Conservation (phyloP, 371 early-diverging fungal species). For the Mortierella sp. region DNA sequence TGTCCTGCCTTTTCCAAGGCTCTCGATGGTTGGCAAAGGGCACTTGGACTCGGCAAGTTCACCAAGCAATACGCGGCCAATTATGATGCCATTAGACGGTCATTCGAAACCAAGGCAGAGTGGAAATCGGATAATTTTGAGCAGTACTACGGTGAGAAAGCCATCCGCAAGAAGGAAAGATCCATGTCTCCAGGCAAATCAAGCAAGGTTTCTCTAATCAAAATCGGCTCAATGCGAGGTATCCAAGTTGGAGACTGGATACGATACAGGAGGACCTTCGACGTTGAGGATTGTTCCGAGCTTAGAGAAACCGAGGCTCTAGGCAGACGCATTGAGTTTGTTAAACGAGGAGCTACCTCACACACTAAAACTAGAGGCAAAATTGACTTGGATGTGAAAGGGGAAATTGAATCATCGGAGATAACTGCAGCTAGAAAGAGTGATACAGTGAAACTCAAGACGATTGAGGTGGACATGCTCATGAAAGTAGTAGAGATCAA, state of each 20-base stretch:
- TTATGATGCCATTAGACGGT: neutral
- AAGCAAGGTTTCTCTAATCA: constrained; percentile 11
- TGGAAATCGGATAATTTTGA: constrained; percentile 28
- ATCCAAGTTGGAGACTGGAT: constrained; percentile 22
- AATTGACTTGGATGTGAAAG: neutral
- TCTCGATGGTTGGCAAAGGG: constrained; percentile 17
- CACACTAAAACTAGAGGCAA: neutral
- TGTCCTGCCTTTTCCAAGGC: constrained; percentile 5
- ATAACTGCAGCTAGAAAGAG: neutral
- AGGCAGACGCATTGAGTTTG: too few species aligned
- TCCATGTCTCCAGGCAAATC: constrained; percentile 14
- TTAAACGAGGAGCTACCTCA: neutral
- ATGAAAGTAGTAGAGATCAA: constrained; percentile 1
- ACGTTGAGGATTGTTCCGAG: neutral
- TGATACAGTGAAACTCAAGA: neutral
- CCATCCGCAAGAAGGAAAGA: constrained; percentile 8
- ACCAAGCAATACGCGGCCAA: constrained; percentile 10
- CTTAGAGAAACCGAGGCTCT: neutral
- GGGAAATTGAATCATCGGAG: too few species aligned
- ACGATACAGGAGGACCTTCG: constrained; percentile 11
- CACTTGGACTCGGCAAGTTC: constrained; percentile 10
- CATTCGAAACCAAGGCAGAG: neutral
- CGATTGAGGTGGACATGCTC: neutral
- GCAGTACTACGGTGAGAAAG: constrained; percentile 26
- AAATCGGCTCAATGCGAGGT: constrained; percentile 9